These are phyloP conservation scores for Penicillium desertorum DNA, from an alignment of 495 filamentous ascomycete species.

Conservation along the genomic window DNA sequence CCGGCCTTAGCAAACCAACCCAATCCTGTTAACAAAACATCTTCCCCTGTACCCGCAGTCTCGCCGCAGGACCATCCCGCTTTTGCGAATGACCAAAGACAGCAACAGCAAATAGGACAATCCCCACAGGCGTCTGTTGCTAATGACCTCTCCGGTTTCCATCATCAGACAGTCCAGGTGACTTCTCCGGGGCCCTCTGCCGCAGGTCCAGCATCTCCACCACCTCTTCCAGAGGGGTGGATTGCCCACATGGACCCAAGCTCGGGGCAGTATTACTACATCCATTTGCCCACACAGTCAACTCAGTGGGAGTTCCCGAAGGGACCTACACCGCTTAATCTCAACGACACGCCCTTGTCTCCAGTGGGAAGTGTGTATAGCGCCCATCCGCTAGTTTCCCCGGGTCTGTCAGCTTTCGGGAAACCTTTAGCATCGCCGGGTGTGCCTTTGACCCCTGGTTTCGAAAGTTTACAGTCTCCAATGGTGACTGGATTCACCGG, in stretches of 20 bases:
- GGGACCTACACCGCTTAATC: slow-evolving; percentile 77
- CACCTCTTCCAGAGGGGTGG: slow-evolving; percentile 95
- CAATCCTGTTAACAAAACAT: slow-evolving; percentile 29
- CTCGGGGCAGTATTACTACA: slow-evolving; percentile 98
- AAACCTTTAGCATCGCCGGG: slow-evolving; percentile 78
- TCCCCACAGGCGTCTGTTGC: slow-evolving; percentile 39
- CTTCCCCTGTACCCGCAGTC: slow-evolving; percentile 35
- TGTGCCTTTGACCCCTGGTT: slow-evolving; percentile 69
- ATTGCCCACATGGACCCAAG: slow-evolving; percentile 94
- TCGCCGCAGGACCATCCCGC: slow-evolving; percentile 72
- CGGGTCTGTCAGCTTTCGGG: slow-evolving; percentile 63
- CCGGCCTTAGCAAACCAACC: slow-evolving; percentile 30
- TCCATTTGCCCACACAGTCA: slow-evolving; percentile 91
- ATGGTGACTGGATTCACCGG: slow-evolving; percentile 70
- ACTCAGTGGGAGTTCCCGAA: slow-evolving; percentile 99
- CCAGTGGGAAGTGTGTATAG: slow-evolving; percentile 77
- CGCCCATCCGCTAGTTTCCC: slow-evolving; percentile 70
- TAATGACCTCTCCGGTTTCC: slow-evolving; percentile 33
- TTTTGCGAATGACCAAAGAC: slow-evolving; percentile 74
- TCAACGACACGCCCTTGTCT: slow-evolving; percentile 75
- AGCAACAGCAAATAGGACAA: slow-evolving; percentile 44
- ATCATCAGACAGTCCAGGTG: slow-evolving; percentile 31
- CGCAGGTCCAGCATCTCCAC: slow-evolving; percentile 74
- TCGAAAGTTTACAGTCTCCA: slow-evolving; percentile 71
- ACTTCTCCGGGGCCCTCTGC: slow-evolving; percentile 54